Conservation (phyloP, 164 flowering plant species). For the Tetracentron sinense region DNA sequence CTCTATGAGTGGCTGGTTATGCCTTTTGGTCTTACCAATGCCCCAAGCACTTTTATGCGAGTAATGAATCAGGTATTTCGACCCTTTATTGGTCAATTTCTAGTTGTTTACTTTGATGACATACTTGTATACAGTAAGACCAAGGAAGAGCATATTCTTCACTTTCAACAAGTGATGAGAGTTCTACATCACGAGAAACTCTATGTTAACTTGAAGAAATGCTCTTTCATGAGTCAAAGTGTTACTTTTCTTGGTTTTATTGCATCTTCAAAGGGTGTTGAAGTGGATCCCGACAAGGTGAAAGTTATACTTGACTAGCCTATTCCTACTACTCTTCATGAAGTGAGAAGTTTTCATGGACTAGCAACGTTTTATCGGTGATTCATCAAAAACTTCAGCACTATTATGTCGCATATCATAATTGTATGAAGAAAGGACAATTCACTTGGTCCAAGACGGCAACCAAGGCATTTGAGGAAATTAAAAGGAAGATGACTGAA, state of each 20-base stretch:
- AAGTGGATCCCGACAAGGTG: neutral
- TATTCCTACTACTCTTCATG: neutral
- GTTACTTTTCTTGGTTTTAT: neutral
- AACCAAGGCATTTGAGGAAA: too few relatives aligned
- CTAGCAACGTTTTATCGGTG: neutral
- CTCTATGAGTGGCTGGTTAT: neutral
- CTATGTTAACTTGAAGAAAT: neutral
- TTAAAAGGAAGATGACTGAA: neutral
- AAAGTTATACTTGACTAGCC: neutral
- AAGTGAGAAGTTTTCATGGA: conserved; percentile 2
- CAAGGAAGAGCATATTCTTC: neutral
- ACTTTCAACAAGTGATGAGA: neutral
- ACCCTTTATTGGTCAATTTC: neutral
- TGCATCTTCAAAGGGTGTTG: neutral
- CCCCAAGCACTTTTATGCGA: neutral
- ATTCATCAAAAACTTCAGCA: conserved; percentile 1
- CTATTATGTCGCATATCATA: neutral
- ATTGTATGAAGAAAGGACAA: neutral
- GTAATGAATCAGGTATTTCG: neutral
- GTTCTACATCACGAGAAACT: neutral
- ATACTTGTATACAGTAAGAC: neutral
- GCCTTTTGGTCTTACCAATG: conserved; percentile 2
- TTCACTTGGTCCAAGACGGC: neutral
- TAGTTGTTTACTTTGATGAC: neutral
- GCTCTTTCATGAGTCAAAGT: neutral